These are phyloP conservation scores for Mycena crocata DNA, from an alignment of 768 basidiomycete genomes.

Conservation along the genomic window DNA sequence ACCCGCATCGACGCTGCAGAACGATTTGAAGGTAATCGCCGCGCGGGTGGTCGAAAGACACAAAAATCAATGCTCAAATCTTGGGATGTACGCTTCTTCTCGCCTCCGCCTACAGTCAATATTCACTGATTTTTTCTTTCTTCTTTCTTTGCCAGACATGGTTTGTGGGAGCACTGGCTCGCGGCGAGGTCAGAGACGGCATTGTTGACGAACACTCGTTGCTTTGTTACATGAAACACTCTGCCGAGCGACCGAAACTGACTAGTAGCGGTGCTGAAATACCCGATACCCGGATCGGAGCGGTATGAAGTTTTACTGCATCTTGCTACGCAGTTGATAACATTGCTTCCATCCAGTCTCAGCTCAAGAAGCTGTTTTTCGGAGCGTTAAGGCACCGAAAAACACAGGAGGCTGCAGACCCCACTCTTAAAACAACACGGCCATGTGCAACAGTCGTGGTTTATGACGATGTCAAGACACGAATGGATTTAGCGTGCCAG, in stretches of 20 bases:
- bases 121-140: not conserved
- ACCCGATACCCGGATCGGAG: slow-evolving; percentile 43
- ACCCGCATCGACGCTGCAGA: slow-evolving; percentile 31
- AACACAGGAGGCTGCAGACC: slow-evolving; percentile 31
- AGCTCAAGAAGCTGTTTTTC: slow-evolving; percentile 36
- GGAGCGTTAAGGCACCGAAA: slow-evolving; percentile 35
- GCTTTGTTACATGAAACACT: slow-evolving; percentile 40
- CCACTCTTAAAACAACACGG: slow-evolving; percentile 6
- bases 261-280: slow-evolving; percentile 35
- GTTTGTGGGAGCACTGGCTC: not conserved
- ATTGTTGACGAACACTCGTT: slow-evolving; percentile 46
- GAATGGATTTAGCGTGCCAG: slow-evolving; percentile 37
- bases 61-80: slow-evolving; percentile 36
- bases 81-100: slow-evolving; percentile 37
- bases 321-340: not conserved
- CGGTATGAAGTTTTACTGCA: slow-evolving; percentile 35
- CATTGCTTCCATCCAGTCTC: slow-evolving; percentile 16
- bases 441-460: slow-evolving; percentile 34
- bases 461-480: slow-evolving; percentile 32
- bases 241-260: slow-evolving; percentile 39
- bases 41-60: slow-evolving; percentile 39
- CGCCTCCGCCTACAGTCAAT: not conserved
- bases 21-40: slow-evolving; percentile 38
- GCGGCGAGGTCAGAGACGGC: slow-evolving; percentile 34
- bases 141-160: slow-evolving; percentile 8